phyloP scores from a whole-genome alignment of 2,329 filamentous ascomycete genomes.

The Beauveria australis region DNA sequence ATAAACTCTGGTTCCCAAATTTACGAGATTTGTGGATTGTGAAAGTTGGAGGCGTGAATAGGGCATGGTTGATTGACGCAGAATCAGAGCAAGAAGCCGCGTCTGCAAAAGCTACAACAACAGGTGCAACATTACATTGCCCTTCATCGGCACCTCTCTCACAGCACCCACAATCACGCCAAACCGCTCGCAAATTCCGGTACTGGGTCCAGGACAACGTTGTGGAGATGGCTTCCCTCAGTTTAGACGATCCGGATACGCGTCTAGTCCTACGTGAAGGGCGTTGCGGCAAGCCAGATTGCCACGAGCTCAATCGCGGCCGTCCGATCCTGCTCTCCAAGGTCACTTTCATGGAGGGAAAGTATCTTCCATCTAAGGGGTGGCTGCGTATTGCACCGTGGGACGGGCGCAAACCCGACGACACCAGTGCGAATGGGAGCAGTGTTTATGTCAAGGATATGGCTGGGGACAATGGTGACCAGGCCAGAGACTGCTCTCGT shows the following conservation, averaged over 20 bases:
- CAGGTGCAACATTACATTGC: background rate
- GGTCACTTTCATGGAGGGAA: slow-evolving; percentile 27
- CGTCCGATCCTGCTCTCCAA: slow-evolving; percentile 31
- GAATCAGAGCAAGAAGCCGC: slow-evolving; percentile 20
- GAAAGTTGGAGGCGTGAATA: slow-evolving; percentile 30
- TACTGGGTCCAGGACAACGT: slow-evolving; percentile 31
- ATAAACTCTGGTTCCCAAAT: slow-evolving; percentile 31
- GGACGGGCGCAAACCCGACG: slow-evolving; percentile 5
- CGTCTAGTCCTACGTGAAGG: slow-evolving; percentile 26
- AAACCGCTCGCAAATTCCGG: slow-evolving; percentile 28
- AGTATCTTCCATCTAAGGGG: slow-evolving; percentile 20
- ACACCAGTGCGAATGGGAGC: background rate
- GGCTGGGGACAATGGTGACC: background rate
- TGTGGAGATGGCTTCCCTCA: slow-evolving; percentile 29
- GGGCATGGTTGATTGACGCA: slow-evolving; percentile 27
- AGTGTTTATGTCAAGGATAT: background rate
- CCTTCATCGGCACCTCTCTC: background rate
- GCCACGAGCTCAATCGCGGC: slow-evolving; percentile 26
- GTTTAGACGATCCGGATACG: slow-evolving; percentile 26
- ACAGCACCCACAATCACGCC: slow-evolving; percentile 17
- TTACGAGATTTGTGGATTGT: slow-evolving; percentile 31
- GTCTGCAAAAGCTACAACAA: background rate
- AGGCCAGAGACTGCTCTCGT: background rate
- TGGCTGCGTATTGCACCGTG: slow-evolving; percentile 28
- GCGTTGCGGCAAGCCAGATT: slow-evolving; percentile 26